Percentiles rank a stretch among this genome's conserved stretches.
phyloP scores from a whole-genome alignment of 2,329 filamentous ascomycete genomes.

The Neoarthrinium moseri region DNA sequence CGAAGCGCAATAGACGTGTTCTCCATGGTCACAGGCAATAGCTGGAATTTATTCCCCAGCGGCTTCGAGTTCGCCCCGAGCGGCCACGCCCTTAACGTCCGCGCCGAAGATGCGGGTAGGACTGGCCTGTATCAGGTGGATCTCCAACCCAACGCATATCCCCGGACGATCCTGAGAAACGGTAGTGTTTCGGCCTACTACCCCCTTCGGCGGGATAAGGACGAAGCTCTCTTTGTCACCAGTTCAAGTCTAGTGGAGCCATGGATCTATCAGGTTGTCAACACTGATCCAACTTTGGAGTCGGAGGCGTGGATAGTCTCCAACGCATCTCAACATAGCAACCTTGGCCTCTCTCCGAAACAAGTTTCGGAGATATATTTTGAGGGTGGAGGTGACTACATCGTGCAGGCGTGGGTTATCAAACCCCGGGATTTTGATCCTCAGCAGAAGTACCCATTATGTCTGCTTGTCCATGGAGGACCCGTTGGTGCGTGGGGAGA shows the following conservation, averaged over 20 bases:
- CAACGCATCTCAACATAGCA: conserved; percentile 25
- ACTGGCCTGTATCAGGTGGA: conserved; percentile 30
- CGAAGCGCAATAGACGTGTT: conserved; percentile 27
- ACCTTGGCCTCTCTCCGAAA: conserved; percentile 30
- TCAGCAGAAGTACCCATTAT: conserved; percentile 36
- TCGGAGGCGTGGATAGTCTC: conserved; percentile 26
- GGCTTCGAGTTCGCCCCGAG: conserved; percentile 33
- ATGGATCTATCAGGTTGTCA: conserved; percentile 35
- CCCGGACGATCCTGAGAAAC: conserved; percentile 20
- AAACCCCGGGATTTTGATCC: conserved; percentile 36
- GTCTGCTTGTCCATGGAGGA: conserved; percentile 35
- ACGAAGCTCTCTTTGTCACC: conserved; percentile 32
- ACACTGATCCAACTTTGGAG: conserved; percentile 14
- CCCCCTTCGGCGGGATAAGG: conserved; percentile 22
- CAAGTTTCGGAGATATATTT: conserved; percentile 41
- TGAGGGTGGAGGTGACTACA: conserved; percentile 32
- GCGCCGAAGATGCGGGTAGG: conserved; percentile 32
- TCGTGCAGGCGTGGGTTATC: conserved; percentile 38
- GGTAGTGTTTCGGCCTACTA: conserved; percentile 28
- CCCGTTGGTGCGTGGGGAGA: conserved; percentile 51
- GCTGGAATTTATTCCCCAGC: conserved; percentile 26
- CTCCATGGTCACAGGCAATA: conserved; percentile 21
- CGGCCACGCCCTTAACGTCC: conserved; percentile 31
- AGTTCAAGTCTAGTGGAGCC: conserved; percentile 36
- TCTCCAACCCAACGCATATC: conserved; percentile 25